Evolutionary conservation across 345 rosid species (phyloP), one percentile per base, ranked within the genome.

Genomic region (Reutealis trisperma): DNA sequence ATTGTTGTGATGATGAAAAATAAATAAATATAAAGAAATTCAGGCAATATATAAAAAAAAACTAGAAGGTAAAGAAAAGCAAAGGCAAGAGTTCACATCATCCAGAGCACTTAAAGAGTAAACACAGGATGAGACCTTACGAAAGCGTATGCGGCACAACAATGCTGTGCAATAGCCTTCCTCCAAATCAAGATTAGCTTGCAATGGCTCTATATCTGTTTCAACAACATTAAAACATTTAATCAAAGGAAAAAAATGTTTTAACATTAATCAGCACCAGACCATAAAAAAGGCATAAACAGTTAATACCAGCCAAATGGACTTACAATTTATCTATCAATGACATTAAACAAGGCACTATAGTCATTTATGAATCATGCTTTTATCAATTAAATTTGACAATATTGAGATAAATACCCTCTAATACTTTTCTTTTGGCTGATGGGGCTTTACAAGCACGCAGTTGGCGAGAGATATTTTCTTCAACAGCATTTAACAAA

Each of bases 101-200:
- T 42, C 67, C 63, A 69, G 37, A 70, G 22, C 58, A 76, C 63
- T 45, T 41, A 34, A 75, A 78, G 80, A 72, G 84, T 59, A 80
- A 79, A 89, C 78, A 88, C 80, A 86, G 92, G 87, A 84, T 77
- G 88, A 93, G 91, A 96, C 99, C 99, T 96, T 93, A 92, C 98
- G 98, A 88, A 96, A 96, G 82, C 98, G 94, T 88, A 93, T 79
- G 85, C 99, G 93, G 85, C 96, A 94, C 77, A 92, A 84, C 70
- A 96, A 80, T 73, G 97, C 93, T 89, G 88, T 92, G 91, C 98
- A 93, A 77, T 86, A 92, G 71, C 94, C 88, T 81, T 92, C 99
- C 88, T 96, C 99, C 85, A 89, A 67, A 49, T 85, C 86, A 68
- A 82, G 79, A 87, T 92, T 84, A 68, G 80, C 62, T 81, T 93